phyloP scores from a whole-genome alignment of 306 rosid genomes.

The Astragalus membranaceus region DNA sequence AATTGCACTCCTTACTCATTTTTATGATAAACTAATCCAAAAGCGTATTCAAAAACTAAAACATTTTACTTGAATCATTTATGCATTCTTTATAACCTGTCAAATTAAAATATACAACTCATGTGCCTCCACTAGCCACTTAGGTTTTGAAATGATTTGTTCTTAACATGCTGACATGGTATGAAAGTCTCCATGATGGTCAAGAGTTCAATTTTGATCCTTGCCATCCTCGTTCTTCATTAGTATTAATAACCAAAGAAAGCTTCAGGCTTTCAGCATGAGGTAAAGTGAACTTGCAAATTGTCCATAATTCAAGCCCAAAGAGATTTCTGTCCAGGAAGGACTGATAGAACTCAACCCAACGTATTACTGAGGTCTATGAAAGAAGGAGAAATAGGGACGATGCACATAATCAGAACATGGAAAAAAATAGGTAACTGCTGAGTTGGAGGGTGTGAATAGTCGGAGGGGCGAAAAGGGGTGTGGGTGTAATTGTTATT shows the following conservation, averaged over 20 bases:
- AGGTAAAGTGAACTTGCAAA: not conserved
- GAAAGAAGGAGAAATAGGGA: too few relatives aligned
- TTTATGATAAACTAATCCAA: conserved; percentile 18
- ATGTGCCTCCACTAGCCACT: not conserved
- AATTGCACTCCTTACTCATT: conserved; percentile 7
- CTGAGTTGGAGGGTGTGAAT: too few relatives aligned
- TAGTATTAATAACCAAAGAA: not conserved
- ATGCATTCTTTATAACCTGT: not conserved
- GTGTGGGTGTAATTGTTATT: too few relatives aligned
- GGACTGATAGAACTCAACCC: too few relatives aligned
- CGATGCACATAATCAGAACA: too few relatives aligned
- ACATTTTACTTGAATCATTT: not conserved
- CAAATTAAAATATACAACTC: not conserved
- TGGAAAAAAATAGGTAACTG: too few relatives aligned
- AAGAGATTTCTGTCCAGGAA: not conserved
- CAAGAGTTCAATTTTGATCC: not conserved
- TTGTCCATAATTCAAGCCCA: not conserved
- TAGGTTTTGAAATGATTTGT: not conserved
- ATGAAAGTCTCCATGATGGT: not conserved
- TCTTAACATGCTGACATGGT: not conserved
- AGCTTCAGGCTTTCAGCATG: conserved; percentile 6
- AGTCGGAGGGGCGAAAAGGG: too few relatives aligned
- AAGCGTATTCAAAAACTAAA: conserved; percentile 1
- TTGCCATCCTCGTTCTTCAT: not conserved
- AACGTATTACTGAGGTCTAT: too few relatives aligned